Percentiles rank a stretch among this genome's conserved stretches.
Conservation (phyloP, 768 basidiomycete species). For the Suillus cothurnatus region DNA sequence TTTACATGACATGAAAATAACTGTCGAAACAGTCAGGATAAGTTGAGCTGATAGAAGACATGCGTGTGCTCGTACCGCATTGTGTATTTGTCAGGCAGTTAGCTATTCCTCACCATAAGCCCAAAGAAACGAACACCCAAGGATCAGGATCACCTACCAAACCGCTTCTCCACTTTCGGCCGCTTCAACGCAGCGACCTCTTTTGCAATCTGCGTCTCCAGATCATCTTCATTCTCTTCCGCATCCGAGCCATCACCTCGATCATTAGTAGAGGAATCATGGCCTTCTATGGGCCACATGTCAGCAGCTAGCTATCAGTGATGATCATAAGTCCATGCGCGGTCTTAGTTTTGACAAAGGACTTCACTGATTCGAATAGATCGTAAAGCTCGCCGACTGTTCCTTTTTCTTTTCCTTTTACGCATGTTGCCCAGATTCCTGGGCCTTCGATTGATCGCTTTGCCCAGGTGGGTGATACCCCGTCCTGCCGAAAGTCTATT, state of each 20-base stretch:
- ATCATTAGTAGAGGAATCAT: too few species aligned
- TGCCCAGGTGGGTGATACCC: constrained; percentile 60
- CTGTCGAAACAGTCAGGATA: constrained; percentile 37
- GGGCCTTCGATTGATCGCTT: constrained; percentile 75
- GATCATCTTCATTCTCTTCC: constrained; percentile 46
- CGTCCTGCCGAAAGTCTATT: constrained; percentile 48
- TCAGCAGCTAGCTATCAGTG: constrained; percentile 61
- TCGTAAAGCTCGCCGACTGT: constrained; percentile 77
- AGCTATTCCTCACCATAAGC: constrained; percentile 38
- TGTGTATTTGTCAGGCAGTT: constrained; percentile 81
- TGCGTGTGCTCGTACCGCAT: constrained; percentile 51
- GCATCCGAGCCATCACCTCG: constrained; percentile 33
- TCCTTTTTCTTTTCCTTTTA: constrained; percentile 83
- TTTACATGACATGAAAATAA: constrained; percentile 80
- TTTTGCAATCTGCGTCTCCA: constrained; percentile 72
- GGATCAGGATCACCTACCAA: constrained; percentile 50
- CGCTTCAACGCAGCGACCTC: constrained; percentile 74
- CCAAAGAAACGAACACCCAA: neutral
- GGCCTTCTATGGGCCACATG: constrained; percentile 59
- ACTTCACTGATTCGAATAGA: constrained; percentile 71
- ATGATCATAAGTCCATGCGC: constrained; percentile 12
- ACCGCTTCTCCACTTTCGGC: constrained; percentile 61
- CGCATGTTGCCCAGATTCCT: constrained; percentile 84
- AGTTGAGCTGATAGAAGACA: neutral
- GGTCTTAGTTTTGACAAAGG: neutral